Evolutionary conservation across 345 rosid genomes (phyloP).

Genomic region (Litchi chinensis): DNA sequence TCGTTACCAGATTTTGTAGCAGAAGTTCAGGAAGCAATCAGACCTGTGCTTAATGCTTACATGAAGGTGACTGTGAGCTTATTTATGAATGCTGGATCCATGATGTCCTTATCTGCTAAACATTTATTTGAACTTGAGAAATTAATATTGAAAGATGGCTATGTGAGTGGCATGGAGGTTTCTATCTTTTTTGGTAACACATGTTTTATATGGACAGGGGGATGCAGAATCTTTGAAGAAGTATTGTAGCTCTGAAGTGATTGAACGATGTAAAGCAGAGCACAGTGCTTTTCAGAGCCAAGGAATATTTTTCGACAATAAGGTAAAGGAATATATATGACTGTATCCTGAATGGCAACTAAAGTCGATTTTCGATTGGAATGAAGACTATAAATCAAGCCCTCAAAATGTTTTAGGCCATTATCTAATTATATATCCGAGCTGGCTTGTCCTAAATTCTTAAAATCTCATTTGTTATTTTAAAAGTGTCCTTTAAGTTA

Average conservation of each 20-base stretch:
- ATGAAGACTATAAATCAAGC: neutral
- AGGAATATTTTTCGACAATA: constrained; percentile 77
- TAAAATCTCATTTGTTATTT: neutral
- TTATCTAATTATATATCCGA: neutral
- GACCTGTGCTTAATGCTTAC: constrained; percentile 82
- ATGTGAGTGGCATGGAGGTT: neutral
- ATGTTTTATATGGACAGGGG: constrained; percentile 47
- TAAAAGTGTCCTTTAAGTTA: neutral
- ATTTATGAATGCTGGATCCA: neutral
- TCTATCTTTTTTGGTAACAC: neutral
- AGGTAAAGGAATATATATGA: constrained; percentile 42
- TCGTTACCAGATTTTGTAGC: constrained; percentile 83
- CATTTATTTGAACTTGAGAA: neutral
- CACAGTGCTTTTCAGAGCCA: constrained; percentile 63
- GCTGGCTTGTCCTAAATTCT: neutral
- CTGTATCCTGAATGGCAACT: no score
- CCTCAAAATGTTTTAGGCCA: neutral
- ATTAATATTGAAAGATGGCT: neutral
- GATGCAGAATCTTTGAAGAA: constrained; percentile 74
- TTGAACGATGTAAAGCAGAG: constrained; percentile 79
- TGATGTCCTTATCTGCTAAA: neutral
- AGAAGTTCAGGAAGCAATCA: constrained; percentile 87
- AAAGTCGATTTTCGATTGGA: neutral
- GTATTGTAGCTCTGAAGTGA: constrained; percentile 78
- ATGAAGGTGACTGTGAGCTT: constrained; percentile 53